Base-by-base conservation (phyloP, 495 filamentous ascomycete genomes). In the Evernia prunastri region DNA sequence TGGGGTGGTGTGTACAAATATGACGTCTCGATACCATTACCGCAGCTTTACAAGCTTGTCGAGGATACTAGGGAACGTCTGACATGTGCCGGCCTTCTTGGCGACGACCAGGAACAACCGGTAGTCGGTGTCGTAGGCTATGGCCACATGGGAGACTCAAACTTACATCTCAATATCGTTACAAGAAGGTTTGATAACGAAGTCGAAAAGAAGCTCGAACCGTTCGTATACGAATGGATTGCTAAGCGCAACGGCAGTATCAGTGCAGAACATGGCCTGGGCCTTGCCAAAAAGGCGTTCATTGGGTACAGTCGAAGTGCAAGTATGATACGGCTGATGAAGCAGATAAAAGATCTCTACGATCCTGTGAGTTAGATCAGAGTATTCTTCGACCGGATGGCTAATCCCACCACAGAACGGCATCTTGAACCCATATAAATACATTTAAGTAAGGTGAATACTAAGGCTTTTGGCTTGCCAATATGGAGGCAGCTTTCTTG, bases 1-100 rank as follows among this genome's bases (percentile, higher is more conserved):
- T 91, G 90, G 76, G 94, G 94, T 36, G 94, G 93, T 12, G 91
- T 92, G 33, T 98, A 97, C 83, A 97, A 97, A 76, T 98, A 98
- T 75, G 94, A 98, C 72, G 81, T 98, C 9, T 97, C 94, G 20
- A 95, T 98, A 59, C 94, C 94, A 9, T 77, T 98, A 12, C 72
- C 82, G n/a, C 85, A 95, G 64, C 81, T 98, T 69, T 98, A 97
- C 74, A 77, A 82, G 66, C 81, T 98, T 25, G 95, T 98, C 11
- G 89, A 92, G 62, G 94, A 96, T 67, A 87, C 86, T 42, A 81
- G 84, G 63, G 84, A 83, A 58, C 84, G 87, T 15, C 78, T 97
- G 35, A 82, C 81, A 4, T 78, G 84, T 35, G 84, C 84, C 25
- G 92, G 91, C 1, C 81, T 97, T 9, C 80, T 96, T 20, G 88